A percentile compares a stretch with the other conserved stretches of the same genome.
Evolutionary conservation across 1,139 yeast species (phyloP).

Genomic region (Suhomyces panamericanus): DNA sequence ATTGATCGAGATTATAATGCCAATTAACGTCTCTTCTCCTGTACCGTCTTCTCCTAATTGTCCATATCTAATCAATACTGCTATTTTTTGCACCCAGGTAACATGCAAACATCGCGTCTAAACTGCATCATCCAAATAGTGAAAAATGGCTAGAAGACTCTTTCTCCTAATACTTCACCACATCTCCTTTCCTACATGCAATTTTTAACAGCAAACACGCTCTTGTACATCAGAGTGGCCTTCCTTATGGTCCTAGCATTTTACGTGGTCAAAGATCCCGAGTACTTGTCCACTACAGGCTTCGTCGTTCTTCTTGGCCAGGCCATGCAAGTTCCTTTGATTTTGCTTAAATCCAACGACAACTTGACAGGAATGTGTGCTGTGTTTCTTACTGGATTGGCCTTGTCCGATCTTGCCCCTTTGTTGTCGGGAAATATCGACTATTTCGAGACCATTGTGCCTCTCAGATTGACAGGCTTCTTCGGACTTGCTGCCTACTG

Average conservation of each 20-base stretch:
- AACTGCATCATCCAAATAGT: background rate
- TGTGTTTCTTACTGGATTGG: constrained; percentile 43
- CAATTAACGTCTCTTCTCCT: too few species aligned
- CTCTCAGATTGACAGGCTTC: constrained; percentile 58
- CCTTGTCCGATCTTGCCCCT: constrained; percentile 58
- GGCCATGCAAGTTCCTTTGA: constrained; percentile 47
- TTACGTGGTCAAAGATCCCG: constrained; percentile 43
- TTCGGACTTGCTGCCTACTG: constrained; percentile 52
- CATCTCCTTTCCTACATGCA: constrained; percentile 46
- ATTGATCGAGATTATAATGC: too few species aligned
- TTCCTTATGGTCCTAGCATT: constrained; percentile 48
- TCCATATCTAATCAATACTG: too few species aligned
- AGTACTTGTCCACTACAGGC: constrained; percentile 42
- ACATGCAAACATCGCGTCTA: background rate
- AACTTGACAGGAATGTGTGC: constrained; percentile 56
- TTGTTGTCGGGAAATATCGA: constrained; percentile 53
- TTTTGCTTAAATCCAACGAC: constrained; percentile 43
- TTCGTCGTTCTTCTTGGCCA: constrained; percentile 57
- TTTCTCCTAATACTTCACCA: background rate
- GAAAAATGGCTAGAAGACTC: background rate
- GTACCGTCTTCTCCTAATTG: too few species aligned
- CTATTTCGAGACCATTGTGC: constrained; percentile 69
- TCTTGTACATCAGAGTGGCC: constrained; percentile 50
- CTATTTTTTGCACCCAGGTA: background rate
- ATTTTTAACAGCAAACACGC: constrained; percentile 51